phyloP scores from a whole-genome alignment of 306 rosid genomes.

The Dalbergia cultrata region DNA sequence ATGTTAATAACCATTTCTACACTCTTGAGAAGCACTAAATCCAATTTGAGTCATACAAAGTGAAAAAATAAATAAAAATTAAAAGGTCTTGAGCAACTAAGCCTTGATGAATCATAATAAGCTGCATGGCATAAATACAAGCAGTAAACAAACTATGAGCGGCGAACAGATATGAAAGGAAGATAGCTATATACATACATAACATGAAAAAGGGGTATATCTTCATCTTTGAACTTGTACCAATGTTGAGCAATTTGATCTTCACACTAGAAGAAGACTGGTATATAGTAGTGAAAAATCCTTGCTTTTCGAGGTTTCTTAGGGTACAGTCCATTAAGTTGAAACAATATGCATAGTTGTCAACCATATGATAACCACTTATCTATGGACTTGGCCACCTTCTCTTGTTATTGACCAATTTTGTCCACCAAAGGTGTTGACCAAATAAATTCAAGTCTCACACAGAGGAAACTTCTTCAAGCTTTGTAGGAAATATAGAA shows the following conservation, averaged over 20 bases:
- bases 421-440: slow-evolving; percentile 77
- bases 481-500: slow-evolving; percentile 65
- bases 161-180: slow-evolving; percentile 1
- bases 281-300: slow-evolving; percentile 89
- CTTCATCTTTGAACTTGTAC: slow-evolving; percentile 72
- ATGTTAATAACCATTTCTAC: slow-evolving; percentile 60
- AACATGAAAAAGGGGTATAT: slow-evolving; percentile 82
- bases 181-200: slow-evolving; percentile 38
- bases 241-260: slow-evolving; percentile 72
- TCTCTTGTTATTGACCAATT: slow-evolving; percentile 63
- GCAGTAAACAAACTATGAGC: slow-evolving; percentile 3
- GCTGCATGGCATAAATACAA: not conserved
- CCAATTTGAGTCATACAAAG: slow-evolving; percentile 71
- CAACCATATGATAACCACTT: slow-evolving; percentile 78
- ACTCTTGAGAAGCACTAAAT: slow-evolving; percentile 98
- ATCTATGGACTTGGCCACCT: slow-evolving; percentile 78
- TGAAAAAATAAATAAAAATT: not conserved
- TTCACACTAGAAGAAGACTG: slow-evolving; percentile 90
- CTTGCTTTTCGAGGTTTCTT: slow-evolving; percentile 81
- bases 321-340: slow-evolving; percentile 76
- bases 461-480: slow-evolving; percentile 77
- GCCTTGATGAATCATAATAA: not conserved
- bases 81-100: slow-evolving; percentile 16
- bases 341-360: slow-evolving; percentile 70
- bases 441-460: slow-evolving; percentile 78